A percentile compares a stretch with the other conserved stretches of the same genome.
Conservation (phyloP, 768 basidiomycete species). For the Suillus subalutaceus region DNA sequence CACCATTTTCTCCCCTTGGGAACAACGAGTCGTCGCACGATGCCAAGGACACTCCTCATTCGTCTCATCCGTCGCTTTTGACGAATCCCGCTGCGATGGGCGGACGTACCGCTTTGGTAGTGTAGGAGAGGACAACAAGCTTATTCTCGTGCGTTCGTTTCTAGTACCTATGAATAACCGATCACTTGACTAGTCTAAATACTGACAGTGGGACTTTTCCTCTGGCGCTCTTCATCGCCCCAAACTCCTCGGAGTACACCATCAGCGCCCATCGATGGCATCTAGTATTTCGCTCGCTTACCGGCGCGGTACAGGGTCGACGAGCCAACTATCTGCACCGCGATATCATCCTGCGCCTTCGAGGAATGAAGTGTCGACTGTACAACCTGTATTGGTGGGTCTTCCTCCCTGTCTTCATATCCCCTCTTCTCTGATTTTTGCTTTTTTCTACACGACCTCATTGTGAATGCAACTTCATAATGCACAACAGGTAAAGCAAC, state of each 20-base stretch:
- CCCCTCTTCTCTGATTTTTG: too few relatives aligned
- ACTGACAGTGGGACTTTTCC: conserved; percentile 87
- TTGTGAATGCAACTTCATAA: background rate
- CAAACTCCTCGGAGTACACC: conserved; percentile 70
- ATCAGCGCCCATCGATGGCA: conserved; percentile 77
- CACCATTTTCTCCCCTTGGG: conserved; percentile 93
- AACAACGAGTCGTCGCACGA: conserved; percentile 90
- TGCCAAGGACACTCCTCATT: conserved; percentile 98
- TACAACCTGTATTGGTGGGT: conserved; percentile 87
- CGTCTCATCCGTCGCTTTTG: conserved; percentile 87
- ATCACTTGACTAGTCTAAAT: background rate
- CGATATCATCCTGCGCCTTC: conserved; percentile 89
- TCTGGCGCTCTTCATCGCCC: conserved; percentile 90
- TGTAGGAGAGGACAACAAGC: conserved; percentile 95
- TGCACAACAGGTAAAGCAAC: conserved; percentile 64
- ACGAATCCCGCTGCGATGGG: conserved; percentile 84
- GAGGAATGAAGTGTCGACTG: conserved; percentile 84
- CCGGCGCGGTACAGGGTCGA: conserved; percentile 60
- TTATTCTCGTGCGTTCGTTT: conserved; percentile 69
- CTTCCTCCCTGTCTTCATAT: background rate
- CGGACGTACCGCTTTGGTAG: conserved; percentile 94
- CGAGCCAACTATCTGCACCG: conserved; percentile 53
- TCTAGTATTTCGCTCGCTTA: conserved; percentile 76
- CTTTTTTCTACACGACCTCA: background rate
- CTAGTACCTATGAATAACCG: too few relatives aligned